Conservation (phyloP, 805 yeast species). For the Cyberlindnera amylophila region DNA sequence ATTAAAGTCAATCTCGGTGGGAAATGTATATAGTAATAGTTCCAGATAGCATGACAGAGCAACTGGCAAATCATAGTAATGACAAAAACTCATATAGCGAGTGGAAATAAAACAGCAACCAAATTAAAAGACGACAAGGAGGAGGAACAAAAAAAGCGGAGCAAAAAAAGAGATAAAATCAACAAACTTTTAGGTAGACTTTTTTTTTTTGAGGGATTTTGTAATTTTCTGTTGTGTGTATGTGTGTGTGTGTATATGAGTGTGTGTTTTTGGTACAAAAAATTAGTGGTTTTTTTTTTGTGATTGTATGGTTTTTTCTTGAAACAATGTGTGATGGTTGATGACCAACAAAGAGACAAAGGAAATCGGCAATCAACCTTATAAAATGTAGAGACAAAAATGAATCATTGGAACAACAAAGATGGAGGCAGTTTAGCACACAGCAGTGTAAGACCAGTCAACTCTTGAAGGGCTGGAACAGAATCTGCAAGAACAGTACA, state of each 20-base stretch:
- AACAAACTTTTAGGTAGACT: conserved; percentile 1
- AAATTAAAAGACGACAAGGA: background rate
- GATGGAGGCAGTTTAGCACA: conserved; percentile 1
- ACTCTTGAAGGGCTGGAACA: conserved; percentile 22
- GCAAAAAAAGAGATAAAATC: background rate
- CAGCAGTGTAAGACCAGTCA: conserved; percentile 21
- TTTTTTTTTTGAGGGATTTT: background rate
- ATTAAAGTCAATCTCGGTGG: background rate
- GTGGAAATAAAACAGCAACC: background rate
- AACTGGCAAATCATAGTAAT: too few relatives aligned
- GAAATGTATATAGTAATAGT: background rate
- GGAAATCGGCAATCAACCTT: background rate
- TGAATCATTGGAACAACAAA: background rate
- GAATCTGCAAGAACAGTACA: conserved; percentile 24
- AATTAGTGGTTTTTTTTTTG: conserved; percentile 1
- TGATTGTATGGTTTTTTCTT: conserved; percentile 4
- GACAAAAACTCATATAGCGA: too few relatives aligned
- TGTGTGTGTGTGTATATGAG: background rate
- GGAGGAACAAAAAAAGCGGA: conserved; percentile 1
- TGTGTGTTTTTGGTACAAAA: background rate
- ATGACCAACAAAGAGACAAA: background rate
- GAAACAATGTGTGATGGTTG: background rate
- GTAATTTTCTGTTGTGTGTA: background rate
- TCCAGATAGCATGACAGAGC: background rate
- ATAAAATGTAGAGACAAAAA: too few relatives aligned